These are phyloP conservation scores for Davidsoniella eucalypti DNA, from an alignment of 2,329 filamentous ascomycete species.

Conservation along the genomic window DNA sequence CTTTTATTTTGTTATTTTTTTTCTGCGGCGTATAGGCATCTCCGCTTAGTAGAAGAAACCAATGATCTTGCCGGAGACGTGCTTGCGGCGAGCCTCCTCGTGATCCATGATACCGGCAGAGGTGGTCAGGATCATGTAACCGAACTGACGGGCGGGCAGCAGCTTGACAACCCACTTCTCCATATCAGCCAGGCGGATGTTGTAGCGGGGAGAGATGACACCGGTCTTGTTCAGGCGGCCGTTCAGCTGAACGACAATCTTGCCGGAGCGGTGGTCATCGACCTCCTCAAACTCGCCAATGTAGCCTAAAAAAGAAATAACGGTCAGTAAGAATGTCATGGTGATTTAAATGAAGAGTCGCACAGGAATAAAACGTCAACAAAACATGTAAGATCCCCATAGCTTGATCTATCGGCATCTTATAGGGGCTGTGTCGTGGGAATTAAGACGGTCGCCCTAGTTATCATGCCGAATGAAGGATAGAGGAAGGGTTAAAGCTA, in stretches of 20 bases:
- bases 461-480: constrained; percentile 86
- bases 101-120: constrained; percentile 99
- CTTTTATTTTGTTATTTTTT: constrained; percentile 14
- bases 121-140: constrained; percentile 97
- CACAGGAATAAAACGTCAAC: constrained; percentile 43
- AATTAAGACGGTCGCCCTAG: constrained; percentile 79
- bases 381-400: constrained; percentile 95
- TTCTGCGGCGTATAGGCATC: constrained; percentile 12
- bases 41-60: constrained; percentile 88
- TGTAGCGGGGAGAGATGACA: constrained; percentile 99
- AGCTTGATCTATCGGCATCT: constrained; percentile 90
- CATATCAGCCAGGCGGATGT: constrained; percentile 90
- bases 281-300: constrained; percentile 99
- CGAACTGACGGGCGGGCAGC: constrained; percentile 98
- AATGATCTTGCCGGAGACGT: constrained; percentile 97
- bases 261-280: constrained; percentile 98
- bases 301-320: constrained; percentile 48
- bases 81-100: constrained; percentile 97
- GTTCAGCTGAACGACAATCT: constrained; percentile 99
- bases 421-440: constrained; percentile 98
- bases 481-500: constrained; percentile 5
- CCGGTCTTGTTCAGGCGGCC: constrained; percentile 72
- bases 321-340: constrained; percentile 60
- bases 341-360: constrained; percentile 86
- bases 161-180: constrained; percentile 99